Conservation (phyloP, 208 protist genomes). For the Phytomonas sp. region DNA sequence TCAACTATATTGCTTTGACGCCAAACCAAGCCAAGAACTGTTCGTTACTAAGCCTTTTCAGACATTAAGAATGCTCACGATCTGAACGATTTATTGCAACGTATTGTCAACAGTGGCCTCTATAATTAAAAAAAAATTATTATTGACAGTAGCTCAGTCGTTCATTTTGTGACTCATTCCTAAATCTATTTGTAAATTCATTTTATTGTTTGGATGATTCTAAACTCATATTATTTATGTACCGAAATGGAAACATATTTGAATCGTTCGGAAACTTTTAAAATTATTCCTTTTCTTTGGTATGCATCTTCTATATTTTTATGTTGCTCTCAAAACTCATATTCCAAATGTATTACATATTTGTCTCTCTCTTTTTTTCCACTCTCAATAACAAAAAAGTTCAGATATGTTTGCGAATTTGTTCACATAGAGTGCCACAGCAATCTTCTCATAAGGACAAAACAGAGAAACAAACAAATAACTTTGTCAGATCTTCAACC, state of each 20-base stretch:
- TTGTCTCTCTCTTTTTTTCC: neutral
- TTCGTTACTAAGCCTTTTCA: slow-evolving; percentile 19
- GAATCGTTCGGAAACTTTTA: neutral
- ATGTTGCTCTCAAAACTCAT: neutral
- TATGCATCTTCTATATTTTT: neutral
- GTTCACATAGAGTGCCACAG: neutral
- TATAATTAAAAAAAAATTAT: slow-evolving; percentile 6
- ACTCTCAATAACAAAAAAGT: neutral
- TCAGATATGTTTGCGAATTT: neutral
- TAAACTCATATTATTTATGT: neutral
- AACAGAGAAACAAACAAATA: neutral
- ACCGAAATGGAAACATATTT: neutral
- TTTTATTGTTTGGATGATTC: neutral
- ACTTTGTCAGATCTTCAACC: neutral
- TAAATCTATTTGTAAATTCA: neutral
- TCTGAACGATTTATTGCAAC: slow-evolving; percentile 18
- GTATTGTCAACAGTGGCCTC: slow-evolving; percentile 22
- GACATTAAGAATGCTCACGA: slow-evolving; percentile 17
- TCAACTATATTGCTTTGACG: slow-evolving; percentile 25
- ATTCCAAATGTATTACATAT: neutral
- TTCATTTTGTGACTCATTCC: neutral
- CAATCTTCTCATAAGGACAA: neutral
- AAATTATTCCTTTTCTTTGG: slow-evolving; percentile 5
- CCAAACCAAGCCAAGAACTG: slow-evolving; percentile 15
- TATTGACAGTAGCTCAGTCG: neutral